These are phyloP conservation scores for Colletotrichum chlorophyti DNA, from an alignment of 2,329 filamentous ascomycete genomes.

Conservation along the genomic window DNA sequence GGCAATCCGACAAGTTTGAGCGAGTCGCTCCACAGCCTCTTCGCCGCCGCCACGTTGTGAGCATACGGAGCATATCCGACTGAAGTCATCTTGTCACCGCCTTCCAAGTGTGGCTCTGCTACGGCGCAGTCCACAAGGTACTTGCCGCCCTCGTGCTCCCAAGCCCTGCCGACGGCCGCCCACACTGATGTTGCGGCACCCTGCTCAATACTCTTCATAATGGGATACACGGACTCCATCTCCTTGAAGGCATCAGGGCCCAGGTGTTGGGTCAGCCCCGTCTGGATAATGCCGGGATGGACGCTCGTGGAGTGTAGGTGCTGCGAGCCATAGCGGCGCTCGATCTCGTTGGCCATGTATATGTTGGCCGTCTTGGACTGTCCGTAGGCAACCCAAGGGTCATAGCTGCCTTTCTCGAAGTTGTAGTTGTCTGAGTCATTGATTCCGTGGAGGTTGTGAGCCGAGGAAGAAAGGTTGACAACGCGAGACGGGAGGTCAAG, in stretches of 20 bases:
- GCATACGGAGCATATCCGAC: not conserved
- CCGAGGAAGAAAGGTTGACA: constrained; percentile 43
- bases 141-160: constrained; percentile 51
- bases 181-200: constrained; percentile 55
- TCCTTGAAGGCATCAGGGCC: constrained; percentile 8
- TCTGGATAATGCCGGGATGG: constrained; percentile 53
- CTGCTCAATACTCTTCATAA: constrained; percentile 41
- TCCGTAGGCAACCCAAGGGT: constrained; percentile 47
- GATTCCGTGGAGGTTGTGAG: constrained; percentile 23
- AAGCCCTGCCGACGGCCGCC: constrained; percentile 48
- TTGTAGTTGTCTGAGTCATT: constrained; percentile 13
- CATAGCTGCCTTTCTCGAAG: constrained; percentile 36
- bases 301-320: constrained; percentile 52
- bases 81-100: constrained; percentile 1
- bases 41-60: not conserved
- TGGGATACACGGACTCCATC: constrained; percentile 8
- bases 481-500: constrained; percentile 36
- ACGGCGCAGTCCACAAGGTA: constrained; percentile 51
- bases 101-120: constrained; percentile 4
- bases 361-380: constrained; percentile 59
- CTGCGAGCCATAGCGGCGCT: constrained; percentile 50
- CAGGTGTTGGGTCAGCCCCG: constrained; percentile 23
- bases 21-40: constrained; percentile 14
- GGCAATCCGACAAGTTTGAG: constrained; percentile 17
- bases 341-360: constrained; percentile 56